Evolutionary conservation across 305 asterid genomes (phyloP).

Genomic region (Ruellia speciosa): DNA sequence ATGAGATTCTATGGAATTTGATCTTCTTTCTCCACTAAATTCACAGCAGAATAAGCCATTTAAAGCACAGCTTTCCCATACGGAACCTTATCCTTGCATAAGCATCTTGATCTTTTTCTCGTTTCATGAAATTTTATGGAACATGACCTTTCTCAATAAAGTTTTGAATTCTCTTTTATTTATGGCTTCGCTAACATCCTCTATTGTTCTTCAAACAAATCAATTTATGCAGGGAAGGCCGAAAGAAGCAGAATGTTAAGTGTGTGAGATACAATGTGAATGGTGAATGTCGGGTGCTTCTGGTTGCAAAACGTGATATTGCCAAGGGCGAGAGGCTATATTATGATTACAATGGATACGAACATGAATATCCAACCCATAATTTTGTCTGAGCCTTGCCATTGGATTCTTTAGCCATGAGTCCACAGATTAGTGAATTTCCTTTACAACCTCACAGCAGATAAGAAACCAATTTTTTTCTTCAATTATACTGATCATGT

Average conservation of each 20-base stretch:
- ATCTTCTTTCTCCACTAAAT: too few species aligned
- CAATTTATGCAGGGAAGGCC: constrained; percentile 51
- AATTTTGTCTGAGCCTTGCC: constrained; percentile 44
- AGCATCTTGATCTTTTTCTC: not conserved
- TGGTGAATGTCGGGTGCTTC: constrained; percentile 60
- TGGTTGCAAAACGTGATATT: constrained; percentile 66
- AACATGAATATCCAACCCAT: constrained; percentile 81
- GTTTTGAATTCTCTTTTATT: too few species aligned
- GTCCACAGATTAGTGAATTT: constrained; percentile 23
- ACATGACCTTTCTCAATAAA: not conserved
- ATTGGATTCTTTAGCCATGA: not conserved
- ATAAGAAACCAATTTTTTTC: constrained; percentile 17
- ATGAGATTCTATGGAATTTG: too few species aligned
- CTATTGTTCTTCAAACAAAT: not conserved
- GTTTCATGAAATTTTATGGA: constrained; percentile 1
- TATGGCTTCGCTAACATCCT: too few species aligned
- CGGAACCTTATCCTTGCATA: not conserved
- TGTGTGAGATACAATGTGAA: constrained; percentile 63
- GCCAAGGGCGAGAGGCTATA: constrained; percentile 80
- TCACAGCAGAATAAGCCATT: too few species aligned
- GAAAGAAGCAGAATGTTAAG: constrained; percentile 72
- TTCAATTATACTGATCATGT: constrained; percentile 15
- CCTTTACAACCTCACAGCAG: constrained; percentile 24
- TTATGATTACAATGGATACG: constrained; percentile 77
- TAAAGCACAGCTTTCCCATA: too few species aligned